Evolutionary conservation across 2,329 filamentous ascomycete genomes (phyloP).

Genomic region (Parastagonospora nodorum): DNA sequence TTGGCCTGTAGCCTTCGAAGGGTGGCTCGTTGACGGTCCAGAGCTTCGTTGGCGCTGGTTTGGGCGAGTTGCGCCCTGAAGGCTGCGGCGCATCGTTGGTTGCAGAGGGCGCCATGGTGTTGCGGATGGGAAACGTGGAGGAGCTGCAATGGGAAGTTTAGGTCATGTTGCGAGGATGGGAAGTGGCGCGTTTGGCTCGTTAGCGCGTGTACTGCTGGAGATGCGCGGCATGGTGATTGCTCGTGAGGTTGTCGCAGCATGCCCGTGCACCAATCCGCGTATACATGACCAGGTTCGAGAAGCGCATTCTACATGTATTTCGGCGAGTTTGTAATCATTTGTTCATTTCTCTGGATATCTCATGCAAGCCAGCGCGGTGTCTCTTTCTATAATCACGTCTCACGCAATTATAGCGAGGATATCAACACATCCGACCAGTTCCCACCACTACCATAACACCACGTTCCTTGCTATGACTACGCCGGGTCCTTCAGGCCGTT

Average conservation of each 20-base stretch:
- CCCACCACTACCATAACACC: not conserved
- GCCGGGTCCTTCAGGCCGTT: conserved; percentile 81
- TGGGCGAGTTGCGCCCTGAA: conserved; percentile 56
- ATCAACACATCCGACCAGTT: not conserved
- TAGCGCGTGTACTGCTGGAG: conserved; percentile 21
- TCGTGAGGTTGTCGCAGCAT: conserved; percentile 19
- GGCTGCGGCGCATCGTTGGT: conserved; percentile 46
- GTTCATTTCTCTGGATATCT: not conserved
- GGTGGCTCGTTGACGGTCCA: conserved; percentile 63
- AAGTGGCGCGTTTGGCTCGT: conserved; percentile 17
- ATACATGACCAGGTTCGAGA: not conserved
- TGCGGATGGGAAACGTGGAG: conserved; percentile 8
- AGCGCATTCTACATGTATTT: not conserved
- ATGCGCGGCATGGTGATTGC: conserved; percentile 19
- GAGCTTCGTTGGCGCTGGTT: conserved; percentile 58
- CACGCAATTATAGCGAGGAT: not conserved
- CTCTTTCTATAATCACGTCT: too few species aligned
- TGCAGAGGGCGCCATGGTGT: conserved; percentile 45
- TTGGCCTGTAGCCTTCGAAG: conserved; percentile 63
- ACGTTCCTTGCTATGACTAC: conserved; percentile 46
- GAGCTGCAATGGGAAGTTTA: conserved; percentile 18
- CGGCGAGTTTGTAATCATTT: not conserved
- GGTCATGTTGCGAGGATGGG: conserved; percentile 29
- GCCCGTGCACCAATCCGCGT: conserved; percentile 30
- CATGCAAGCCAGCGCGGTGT: not conserved